phyloP scores from a whole-genome alignment of 768 basidiomycete species.

The Psilocybe cubensis region DNA sequence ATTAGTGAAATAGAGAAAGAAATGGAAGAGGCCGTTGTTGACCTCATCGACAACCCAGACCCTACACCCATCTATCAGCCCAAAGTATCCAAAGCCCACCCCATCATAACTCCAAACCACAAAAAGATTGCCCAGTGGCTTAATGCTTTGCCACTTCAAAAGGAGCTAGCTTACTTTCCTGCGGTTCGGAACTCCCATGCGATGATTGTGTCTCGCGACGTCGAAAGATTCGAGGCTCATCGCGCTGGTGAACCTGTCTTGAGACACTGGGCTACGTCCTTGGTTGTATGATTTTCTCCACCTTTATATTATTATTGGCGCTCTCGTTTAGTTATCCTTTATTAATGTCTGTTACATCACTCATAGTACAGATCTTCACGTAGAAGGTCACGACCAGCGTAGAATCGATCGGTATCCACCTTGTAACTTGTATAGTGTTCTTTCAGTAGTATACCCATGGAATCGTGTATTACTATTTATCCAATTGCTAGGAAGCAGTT shows the following conservation, averaged over 20 bases:
- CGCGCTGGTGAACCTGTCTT: conserved; percentile 66
- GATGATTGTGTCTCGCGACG: conserved; percentile 70
- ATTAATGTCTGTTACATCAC: no score
- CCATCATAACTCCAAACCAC: conserved; percentile 60
- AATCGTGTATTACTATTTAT: neutral
- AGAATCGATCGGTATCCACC: neutral
- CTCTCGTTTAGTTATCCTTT: no score
- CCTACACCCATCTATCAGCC: conserved; percentile 24
- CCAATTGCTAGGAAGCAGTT: neutral
- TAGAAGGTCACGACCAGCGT: neutral
- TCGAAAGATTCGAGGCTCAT: conserved; percentile 61
- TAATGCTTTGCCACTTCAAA: conserved; percentile 73
- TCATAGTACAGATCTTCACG: no score
- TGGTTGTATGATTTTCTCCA: conserved; percentile 33
- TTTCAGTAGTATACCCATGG: neutral
- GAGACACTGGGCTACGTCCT: conserved; percentile 71
- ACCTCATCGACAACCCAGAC: conserved; percentile 55
- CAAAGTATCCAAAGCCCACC: conserved; percentile 34
- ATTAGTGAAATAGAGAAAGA: conserved; percentile 61
- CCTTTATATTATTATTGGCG: neutral
- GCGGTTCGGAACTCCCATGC: conserved; percentile 69
- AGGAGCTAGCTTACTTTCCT: conserved; percentile 69
- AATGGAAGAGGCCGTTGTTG: conserved; percentile 63
- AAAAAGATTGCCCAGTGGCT: conserved; percentile 57
- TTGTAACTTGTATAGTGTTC: neutral